These are phyloP conservation scores for Chalciporus sp. DNA, from an alignment of 1,284 basidiomycete species.

Conservation along the genomic window DNA sequence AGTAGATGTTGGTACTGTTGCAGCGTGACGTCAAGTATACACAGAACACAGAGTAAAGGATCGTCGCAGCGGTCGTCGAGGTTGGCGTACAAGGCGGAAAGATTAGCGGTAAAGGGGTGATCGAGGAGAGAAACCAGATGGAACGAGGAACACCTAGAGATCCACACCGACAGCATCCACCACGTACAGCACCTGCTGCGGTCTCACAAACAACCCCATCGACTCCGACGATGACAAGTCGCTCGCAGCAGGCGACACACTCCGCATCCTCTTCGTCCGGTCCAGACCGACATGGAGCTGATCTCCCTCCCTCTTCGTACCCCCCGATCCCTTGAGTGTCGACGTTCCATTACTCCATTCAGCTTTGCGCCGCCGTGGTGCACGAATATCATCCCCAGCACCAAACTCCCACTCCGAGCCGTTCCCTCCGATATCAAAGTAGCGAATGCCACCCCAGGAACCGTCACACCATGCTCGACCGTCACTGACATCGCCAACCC, in stretches of 20 bases:
- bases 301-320: conserved; percentile 67
- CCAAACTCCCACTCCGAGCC: conserved; percentile 64
- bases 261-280: conserved; percentile 67
- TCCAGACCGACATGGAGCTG: conserved; percentile 53
- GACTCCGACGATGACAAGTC: conserved; percentile 64
- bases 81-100: neutral
- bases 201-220: conserved; percentile 75
- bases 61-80: conserved; percentile 16
- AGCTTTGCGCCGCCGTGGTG: conserved; percentile 50
- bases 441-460: conserved; percentile 73
- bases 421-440: conserved; percentile 69
- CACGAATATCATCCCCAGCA: conserved; percentile 44
- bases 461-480: conserved; percentile 84
- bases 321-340: conserved; percentile 21
- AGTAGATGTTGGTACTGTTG: conserved; percentile 13
- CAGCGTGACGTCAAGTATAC: conserved; percentile 9
- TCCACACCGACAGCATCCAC: conserved; percentile 66
- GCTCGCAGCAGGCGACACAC: conserved; percentile 68
- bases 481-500: conserved; percentile 53
- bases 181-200: conserved; percentile 81
- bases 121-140: neutral
- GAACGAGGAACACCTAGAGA: conserved; percentile 23
- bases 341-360: conserved; percentile 34
- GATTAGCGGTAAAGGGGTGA: neutral
- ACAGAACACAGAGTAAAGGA: conserved; percentile 1